phyloP scores from a whole-genome alignment of 176 grass and related monocot genomes.

The Pontederia paniculata region DNA sequence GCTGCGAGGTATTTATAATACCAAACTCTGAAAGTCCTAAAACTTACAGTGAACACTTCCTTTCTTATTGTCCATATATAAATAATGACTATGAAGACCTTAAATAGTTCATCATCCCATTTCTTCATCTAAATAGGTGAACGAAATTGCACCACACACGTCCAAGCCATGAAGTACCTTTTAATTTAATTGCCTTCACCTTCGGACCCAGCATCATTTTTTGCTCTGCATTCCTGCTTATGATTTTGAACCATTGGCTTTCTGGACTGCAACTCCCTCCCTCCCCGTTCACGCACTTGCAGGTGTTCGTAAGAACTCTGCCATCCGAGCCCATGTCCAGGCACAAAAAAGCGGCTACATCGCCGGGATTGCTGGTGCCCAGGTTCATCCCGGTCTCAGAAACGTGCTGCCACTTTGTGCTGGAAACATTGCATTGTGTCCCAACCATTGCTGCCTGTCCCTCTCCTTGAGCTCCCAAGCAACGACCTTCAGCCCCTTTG shows the following conservation, averaged over 20 bases:
- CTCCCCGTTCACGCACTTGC: slow-evolving; percentile 43
- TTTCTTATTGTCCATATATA: too few relatives aligned
- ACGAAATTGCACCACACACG: too few relatives aligned
- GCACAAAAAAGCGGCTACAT: slow-evolving; percentile 35
- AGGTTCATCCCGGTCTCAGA: slow-evolving; percentile 66
- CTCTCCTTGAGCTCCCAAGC: slow-evolving; percentile 36
- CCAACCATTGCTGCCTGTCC: slow-evolving; percentile 36
- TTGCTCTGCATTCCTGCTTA: slow-evolving; percentile 39
- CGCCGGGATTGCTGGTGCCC: slow-evolving; percentile 37
- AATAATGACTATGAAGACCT: too few relatives aligned
- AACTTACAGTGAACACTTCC: too few relatives aligned
- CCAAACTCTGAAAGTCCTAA: too few relatives aligned
- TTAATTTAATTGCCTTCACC: too few relatives aligned
- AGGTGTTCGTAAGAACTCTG: slow-evolving; percentile 36
- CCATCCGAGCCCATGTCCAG: slow-evolving; percentile 51
- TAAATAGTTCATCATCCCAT: too few relatives aligned
- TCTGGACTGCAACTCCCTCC: slow-evolving; percentile 63
- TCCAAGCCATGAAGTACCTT: too few relatives aligned
- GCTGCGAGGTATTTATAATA: too few relatives aligned
- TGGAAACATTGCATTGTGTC: slow-evolving; percentile 36
- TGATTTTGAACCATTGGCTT: slow-evolving; percentile 83
- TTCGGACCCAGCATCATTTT: too few relatives aligned
- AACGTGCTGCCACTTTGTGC: slow-evolving; percentile 61
- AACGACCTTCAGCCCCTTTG: slow-evolving; percentile 32
- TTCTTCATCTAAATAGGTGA: too few relatives aligned